Conservation (phyloP, 1,284 basidiomycete species). For the Marasmius tenuissimus region DNA sequence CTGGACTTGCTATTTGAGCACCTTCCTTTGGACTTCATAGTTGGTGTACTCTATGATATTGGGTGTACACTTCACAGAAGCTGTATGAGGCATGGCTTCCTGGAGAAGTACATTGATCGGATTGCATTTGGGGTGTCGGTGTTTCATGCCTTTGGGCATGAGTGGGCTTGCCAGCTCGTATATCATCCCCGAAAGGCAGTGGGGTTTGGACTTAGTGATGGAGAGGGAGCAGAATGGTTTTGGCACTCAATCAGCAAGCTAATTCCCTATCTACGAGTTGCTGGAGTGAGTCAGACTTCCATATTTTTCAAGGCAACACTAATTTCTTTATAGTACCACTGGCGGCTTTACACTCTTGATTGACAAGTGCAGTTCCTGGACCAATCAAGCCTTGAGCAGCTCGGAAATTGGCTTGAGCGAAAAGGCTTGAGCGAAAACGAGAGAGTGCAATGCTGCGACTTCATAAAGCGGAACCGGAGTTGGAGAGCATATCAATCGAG, state of each 20-base stretch:
- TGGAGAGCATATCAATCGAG: too few relatives aligned
- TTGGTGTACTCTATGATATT: slow-evolving; percentile 9
- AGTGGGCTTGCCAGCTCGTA: slow-evolving; percentile 28
- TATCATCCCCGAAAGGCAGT: slow-evolving; percentile 27
- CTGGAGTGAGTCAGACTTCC: too few relatives aligned
- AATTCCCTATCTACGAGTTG: slow-evolving; percentile 24
- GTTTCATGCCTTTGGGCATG: slow-evolving; percentile 30
- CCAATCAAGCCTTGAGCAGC: background rate
- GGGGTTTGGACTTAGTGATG: slow-evolving; percentile 30
- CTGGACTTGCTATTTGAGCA: slow-evolving; percentile 24
- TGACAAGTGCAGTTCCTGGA: slow-evolving; percentile 20
- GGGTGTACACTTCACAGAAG: slow-evolving; percentile 13
- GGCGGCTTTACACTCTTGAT: slow-evolving; percentile 21
- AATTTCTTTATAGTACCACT: slow-evolving; percentile 24
- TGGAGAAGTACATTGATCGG: slow-evolving; percentile 11
- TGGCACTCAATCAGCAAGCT: slow-evolving; percentile 27
- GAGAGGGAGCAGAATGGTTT: slow-evolving; percentile 33
- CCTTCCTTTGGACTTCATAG: slow-evolving; percentile 17
- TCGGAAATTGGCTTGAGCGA: slow-evolving; percentile 18
- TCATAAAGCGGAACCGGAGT: too few relatives aligned
- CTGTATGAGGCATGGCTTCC: slow-evolving; percentile 18
- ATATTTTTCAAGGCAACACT: too few relatives aligned
- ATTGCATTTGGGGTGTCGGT: slow-evolving; percentile 22
- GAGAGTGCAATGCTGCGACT: too few relatives aligned
- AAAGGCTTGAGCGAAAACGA: too few relatives aligned